A percentile compares a stretch with the other conserved stretches of the same genome.
Conservation (phyloP, 352 stramenopile species). For the Globisporangium splendens region DNA sequence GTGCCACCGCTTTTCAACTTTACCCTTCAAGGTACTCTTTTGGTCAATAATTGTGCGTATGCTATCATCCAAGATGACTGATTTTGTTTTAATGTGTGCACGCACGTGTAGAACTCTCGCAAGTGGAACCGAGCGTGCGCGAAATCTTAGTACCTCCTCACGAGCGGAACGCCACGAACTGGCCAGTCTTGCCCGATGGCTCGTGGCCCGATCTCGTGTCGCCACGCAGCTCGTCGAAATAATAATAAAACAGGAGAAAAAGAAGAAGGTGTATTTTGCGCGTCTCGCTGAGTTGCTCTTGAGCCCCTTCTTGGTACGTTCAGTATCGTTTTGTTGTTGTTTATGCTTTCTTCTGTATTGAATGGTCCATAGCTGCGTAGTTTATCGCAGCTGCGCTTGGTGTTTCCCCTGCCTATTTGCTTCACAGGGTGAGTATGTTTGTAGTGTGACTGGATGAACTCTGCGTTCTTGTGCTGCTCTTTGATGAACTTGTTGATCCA, state of each 20-base stretch:
- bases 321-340: conserved; percentile 7
- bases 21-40: conserved; percentile 76
- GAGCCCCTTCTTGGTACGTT: not conserved
- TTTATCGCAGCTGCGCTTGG: too few species aligned
- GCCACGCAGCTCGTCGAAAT: conserved; percentile 25
- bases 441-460: conserved; percentile 17
- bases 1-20: conserved; percentile 93
- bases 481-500: too few species aligned
- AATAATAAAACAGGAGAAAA: conserved; percentile 9
- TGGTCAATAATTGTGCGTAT: not conserved
- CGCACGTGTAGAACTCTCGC: conserved; percentile 53
- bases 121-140: conserved; percentile 63
- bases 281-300: conserved; percentile 15
- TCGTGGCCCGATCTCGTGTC: conserved; percentile 47
- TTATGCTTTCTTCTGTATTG: not conserved
- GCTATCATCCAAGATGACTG: not conserved
- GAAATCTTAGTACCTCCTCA: conserved; percentile 78
- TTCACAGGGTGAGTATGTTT: conserved; percentile 69
- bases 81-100: not conserved
- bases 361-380: too few species aligned
- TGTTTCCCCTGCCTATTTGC: not conserved
- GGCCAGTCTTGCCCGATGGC: conserved; percentile 66
- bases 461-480: conserved; percentile 5
- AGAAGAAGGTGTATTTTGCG: conserved; percentile 57
- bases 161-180: conserved; percentile 70